A percentile compares a stretch with the other conserved stretches of the same genome.
Conservation (phyloP, 2,329 filamentous ascomycete species). For the Pseudogymnoascus sp. region DNA sequence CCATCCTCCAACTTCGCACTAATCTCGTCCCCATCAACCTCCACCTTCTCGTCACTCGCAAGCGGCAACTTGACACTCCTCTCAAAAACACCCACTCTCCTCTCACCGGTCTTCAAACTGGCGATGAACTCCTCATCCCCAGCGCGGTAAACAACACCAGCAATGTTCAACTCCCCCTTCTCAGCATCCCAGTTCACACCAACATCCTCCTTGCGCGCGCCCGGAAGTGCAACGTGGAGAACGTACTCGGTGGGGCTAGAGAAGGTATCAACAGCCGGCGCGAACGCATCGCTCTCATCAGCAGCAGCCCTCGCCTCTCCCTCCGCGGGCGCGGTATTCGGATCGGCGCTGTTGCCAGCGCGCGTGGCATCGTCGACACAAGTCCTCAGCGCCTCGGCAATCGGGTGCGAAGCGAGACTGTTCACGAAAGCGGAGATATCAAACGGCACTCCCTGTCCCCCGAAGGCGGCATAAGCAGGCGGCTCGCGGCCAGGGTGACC, state of each 20-base stretch:
- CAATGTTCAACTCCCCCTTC: slow-evolving; percentile 54
- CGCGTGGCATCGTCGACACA: slow-evolving; percentile 20
- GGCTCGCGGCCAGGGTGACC: slow-evolving; percentile 15
- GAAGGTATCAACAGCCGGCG: slow-evolving; percentile 68
- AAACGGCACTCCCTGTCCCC: slow-evolving; percentile 17
- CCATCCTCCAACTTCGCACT: slow-evolving; percentile 72
- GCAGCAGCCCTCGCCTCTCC: slow-evolving; percentile 14
- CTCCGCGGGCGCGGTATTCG: slow-evolving; percentile 12
- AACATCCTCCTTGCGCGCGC: slow-evolving; percentile 71
- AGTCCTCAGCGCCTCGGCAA: slow-evolving; percentile 22
- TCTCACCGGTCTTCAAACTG: slow-evolving; percentile 53
- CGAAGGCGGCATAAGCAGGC: slow-evolving; percentile 18
- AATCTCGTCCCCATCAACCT: slow-evolving; percentile 60
- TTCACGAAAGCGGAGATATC: slow-evolving; percentile 23
- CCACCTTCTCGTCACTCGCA: slow-evolving; percentile 43
- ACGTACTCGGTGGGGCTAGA: slow-evolving; percentile 57
- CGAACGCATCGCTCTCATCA: slow-evolving; percentile 38
- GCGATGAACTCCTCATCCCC: slow-evolving; percentile 61
- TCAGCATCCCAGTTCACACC: slow-evolving; percentile 69
- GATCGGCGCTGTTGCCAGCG: slow-evolving; percentile 12
- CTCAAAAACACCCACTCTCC: slow-evolving; percentile 68
- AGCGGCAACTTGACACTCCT: slow-evolving; percentile 56
- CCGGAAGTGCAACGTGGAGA: slow-evolving; percentile 66
- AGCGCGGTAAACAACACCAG: slow-evolving; percentile 65
- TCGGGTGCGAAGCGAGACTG: slow-evolving; percentile 21